Conservation (phyloP, 148 eudicot species). For the Polygonum maritimum region DNA sequence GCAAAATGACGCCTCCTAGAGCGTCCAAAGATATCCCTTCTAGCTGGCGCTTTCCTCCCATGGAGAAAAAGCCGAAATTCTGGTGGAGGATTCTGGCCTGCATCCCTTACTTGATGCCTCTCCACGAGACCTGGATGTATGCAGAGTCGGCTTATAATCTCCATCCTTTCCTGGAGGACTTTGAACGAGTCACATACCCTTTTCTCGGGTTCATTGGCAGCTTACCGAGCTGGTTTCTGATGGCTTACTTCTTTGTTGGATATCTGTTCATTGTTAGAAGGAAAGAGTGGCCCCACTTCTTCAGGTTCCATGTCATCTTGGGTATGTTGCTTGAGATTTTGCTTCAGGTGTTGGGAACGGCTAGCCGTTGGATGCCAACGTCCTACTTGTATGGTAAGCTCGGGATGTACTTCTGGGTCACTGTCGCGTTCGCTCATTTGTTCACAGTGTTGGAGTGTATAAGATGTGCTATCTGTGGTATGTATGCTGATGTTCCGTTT, state of each 20-base stretch:
- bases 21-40: no score
- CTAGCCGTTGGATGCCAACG: neutral
- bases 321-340: neutral
- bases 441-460: no score
- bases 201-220: neutral
- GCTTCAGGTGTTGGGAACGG: neutral
- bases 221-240: neutral
- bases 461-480: neutral
- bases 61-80: no score
- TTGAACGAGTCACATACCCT: no score
- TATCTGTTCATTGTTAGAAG: neutral
- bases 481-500: no score
- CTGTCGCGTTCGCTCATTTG: neutral
- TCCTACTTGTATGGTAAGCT: neutral
- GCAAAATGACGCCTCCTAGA: no score
- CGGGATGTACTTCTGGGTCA: neutral
- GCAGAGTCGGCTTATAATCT: neutral
- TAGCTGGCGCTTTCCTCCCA: no score
- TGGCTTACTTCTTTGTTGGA: neutral
- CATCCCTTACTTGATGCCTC: neutral
- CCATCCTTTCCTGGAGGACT: neutral
- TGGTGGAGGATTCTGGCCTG: no score
- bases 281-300: conserved; percentile 2
- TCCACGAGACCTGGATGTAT: neutral
- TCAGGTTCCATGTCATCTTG: neutral